Base-by-base conservation (phyloP, 2,329 filamentous ascomycete genomes). In the Diatrype stigma region DNA sequence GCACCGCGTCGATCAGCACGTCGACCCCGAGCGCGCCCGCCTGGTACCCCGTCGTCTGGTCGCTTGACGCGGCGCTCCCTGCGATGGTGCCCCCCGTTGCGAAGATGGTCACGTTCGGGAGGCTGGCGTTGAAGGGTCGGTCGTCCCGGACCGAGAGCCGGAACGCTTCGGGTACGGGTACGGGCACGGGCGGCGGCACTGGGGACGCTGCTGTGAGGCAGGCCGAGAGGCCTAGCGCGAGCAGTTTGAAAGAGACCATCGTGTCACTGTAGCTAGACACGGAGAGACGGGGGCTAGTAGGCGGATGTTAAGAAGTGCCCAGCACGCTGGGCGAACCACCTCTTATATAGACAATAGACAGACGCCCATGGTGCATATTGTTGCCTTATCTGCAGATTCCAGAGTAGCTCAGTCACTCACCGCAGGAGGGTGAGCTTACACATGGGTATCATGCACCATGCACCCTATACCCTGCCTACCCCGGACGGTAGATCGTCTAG, bases 41-140 rank as follows among this genome's bases (percentile, higher is more conserved):
- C 51, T 65, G 53, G 61, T 76, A 76, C 10, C 72, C 70, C 2
- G 70, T 70, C 0, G 73, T 75, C 54, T 79, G 74, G 17, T 71
- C 73, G 22, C 72, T 73, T 35, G 70, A 73, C n/a, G 62, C 64
- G 1, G 73, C 76, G 52, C 73, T 72, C 2, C 78, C 78, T 14
- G 81, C 81, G 45, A 84, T 84, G 10, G 81, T 85, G 34, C 81
- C 81, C 16, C 80, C 80, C 6, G 76, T 81, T 6, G 74, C 75
- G 56, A 79, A 80, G 54, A 82, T 79, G 52, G 78, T 82, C 47
- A 83, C 68, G 58, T 81, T 81, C 10, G 78, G 78, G 0, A 81
- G 70, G 32, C 67, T 72, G n/a, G 68, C 66, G 51, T 77, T 76
- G 54, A 49, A 63, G n/a, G 12, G 3, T 10, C 6, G 5, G 6